phyloP scores from a whole-genome alignment of 2,329 filamentous ascomycete genomes.

The Cercospora zeina region DNA sequence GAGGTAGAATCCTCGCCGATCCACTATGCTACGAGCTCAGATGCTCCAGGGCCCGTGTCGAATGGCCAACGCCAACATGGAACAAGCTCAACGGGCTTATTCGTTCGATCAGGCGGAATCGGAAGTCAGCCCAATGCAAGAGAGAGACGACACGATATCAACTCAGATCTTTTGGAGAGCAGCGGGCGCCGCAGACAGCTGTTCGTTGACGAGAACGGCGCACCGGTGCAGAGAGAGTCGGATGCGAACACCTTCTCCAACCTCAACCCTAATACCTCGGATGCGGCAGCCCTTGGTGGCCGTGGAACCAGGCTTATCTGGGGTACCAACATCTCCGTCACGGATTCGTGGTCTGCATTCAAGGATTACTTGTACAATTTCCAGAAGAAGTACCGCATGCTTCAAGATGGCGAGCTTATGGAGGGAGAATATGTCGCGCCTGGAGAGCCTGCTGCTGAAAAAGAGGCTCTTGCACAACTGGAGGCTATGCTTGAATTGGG shows the following conservation, averaged over 20 bases:
- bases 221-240: slow-evolving; percentile 57
- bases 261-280: slow-evolving; percentile 79
- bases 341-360: slow-evolving; percentile 82
- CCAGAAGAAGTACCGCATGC: slow-evolving; percentile 90
- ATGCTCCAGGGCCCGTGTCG: slow-evolving; percentile 35
- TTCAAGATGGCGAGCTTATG: slow-evolving; percentile 78
- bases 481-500: slow-evolving; percentile 90
- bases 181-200: slow-evolving; percentile 57
- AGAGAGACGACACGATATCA: slow-evolving; percentile 78
- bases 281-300: slow-evolving; percentile 84
- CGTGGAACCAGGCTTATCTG: slow-evolving; percentile 82
- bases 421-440: slow-evolving; percentile 66
- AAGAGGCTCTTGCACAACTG: slow-evolving; percentile 77
- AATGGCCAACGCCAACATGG: slow-evolving; percentile 64
- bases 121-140: slow-evolving; percentile 58
- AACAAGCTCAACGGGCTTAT: slow-evolving; percentile 67
- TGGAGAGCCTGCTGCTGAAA: slow-evolving; percentile 69
- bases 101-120: slow-evolving; percentile 64
- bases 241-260: slow-evolving; percentile 66
- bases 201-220: slow-evolving; percentile 65
- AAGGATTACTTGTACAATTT: slow-evolving; percentile 93
- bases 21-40: slow-evolving; percentile 86
- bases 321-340: slow-evolving; percentile 95
- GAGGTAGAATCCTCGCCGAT: slow-evolving; percentile 83
- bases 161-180: slow-evolving; percentile 69